phyloP scores from a whole-genome alignment of 164 flowering plant species.

The Sedum album region DNA sequence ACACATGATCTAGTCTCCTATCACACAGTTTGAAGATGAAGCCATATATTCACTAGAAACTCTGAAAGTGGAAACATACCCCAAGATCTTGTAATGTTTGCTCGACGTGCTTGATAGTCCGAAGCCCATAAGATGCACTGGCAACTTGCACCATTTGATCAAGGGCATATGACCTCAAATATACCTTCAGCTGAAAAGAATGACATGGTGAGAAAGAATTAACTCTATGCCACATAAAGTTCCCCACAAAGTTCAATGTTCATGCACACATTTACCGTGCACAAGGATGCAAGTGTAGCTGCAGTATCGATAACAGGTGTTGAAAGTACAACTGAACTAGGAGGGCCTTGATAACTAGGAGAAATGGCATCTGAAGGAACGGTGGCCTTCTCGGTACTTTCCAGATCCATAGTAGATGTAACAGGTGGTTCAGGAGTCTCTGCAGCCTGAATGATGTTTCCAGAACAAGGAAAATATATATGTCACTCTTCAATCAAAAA shows the following conservation, averaged over 20 bases:
- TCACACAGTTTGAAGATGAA: not conserved
- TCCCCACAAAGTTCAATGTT: not conserved
- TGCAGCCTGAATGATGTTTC: conserved; percentile 36
- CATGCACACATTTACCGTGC: conserved; percentile 37
- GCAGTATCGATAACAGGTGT: conserved; percentile 44
- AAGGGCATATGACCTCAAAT: conserved; percentile 74
- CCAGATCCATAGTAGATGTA: conserved; percentile 31
- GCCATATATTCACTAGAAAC: not conserved
- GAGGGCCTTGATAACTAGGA: conserved; percentile 35
- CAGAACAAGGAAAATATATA: too few relatives aligned
- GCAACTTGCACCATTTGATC: conserved; percentile 97
- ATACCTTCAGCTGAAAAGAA: conserved; percentile 66
- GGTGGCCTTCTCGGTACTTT: conserved; percentile 33
- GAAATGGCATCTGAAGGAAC: conserved; percentile 32
- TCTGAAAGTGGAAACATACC: conserved; percentile 38
- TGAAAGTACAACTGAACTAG: conserved; percentile 29
- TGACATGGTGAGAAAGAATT: not conserved
- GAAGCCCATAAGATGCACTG: conserved; percentile 77
- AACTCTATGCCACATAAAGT: not conserved
- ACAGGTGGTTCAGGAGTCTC: conserved; percentile 49
- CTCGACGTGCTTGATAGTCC: conserved; percentile 88
- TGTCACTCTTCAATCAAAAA: not conserved
- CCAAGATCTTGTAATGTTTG: conserved; percentile 88
- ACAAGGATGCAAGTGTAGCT: conserved; percentile 61
- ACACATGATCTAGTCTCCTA: not conserved